Evolutionary conservation across 192 early-diverging fungal species (phyloP).

Genomic region (Spizellomyces punctatus): DNA sequence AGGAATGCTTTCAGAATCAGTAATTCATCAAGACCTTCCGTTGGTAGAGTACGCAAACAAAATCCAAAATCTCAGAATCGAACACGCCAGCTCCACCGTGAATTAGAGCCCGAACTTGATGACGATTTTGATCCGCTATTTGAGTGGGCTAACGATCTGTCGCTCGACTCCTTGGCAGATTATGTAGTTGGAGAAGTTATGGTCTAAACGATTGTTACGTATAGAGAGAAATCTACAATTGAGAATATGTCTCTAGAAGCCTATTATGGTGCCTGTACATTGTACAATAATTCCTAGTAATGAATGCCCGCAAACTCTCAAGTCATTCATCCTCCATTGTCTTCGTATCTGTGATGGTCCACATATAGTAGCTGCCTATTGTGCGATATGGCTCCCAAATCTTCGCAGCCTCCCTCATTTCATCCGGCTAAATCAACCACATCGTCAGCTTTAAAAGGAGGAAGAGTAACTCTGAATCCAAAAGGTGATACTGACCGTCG

Average conservation of each 20-base stretch:
- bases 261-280: not conserved
- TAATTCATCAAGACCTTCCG: no score
- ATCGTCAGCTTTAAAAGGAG: not conserved
- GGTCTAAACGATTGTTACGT: not conserved
- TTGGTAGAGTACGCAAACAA: no score
- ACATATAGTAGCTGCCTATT: slow-evolving; percentile 70
- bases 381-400: slow-evolving; percentile 69
- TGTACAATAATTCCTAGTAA: not conserved
- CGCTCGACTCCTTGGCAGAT: slow-evolving; percentile 37
- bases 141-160: slow-evolving; percentile 49
- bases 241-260: not conserved
- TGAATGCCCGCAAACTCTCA: not conserved
- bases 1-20: no score
- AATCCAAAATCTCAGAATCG: no score
- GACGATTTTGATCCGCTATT: slow-evolving; percentile 50
- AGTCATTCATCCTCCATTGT: slow-evolving; percentile 22
- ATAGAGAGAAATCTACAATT: no score
- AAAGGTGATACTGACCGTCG: slow-evolving; percentile 21
- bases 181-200: slow-evolving; percentile 31
- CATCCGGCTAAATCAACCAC: slow-evolving; percentile 26
- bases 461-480: not conserved
- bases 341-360: slow-evolving; percentile 39
- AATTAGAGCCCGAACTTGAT: slow-evolving; percentile 21
- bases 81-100: not conserved
- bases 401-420: slow-evolving; percentile 58